phyloP scores from a whole-genome alignment of 352 stramenopile species.

The Globisporangium abappressorium region DNA sequence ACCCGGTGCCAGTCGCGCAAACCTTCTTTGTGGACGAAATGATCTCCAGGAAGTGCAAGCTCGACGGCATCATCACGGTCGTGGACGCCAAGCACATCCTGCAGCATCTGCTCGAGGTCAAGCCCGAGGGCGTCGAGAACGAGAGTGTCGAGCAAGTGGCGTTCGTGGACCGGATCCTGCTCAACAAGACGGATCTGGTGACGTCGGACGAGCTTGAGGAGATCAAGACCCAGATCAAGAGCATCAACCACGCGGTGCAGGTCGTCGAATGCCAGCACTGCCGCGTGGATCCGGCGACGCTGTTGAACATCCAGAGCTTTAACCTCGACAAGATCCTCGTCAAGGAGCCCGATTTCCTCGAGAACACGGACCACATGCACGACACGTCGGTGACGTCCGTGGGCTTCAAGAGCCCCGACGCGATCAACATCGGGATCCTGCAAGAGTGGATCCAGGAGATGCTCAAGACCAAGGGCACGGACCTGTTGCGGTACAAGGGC shows the following conservation, averaged over 20 bases:
- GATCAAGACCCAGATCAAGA: constrained; percentile 30
- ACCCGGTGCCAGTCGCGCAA: constrained; percentile 87
- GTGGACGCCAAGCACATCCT: constrained; percentile 94
- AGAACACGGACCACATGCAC: constrained; percentile 33
- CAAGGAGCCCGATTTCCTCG: constrained; percentile 52
- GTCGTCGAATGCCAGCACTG: constrained; percentile 57
- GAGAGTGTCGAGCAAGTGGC: constrained; percentile 95
- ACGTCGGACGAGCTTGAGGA: constrained; percentile 60
- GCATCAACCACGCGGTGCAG: constrained; percentile 50
- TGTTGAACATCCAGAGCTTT: constrained; percentile 51
- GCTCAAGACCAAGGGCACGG: constrained; percentile 81
- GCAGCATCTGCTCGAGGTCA: constrained; percentile 53
- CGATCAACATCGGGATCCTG: constrained; percentile 89
- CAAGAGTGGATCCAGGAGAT: constrained; percentile 96
- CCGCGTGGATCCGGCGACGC: constrained; percentile 31
- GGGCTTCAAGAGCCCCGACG: constrained; percentile 30
- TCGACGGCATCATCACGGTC: constrained; percentile 95
- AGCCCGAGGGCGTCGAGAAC: constrained; percentile 34
- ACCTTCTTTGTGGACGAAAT: constrained; percentile 93
- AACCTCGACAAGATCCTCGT: constrained; percentile 48
- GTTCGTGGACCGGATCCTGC: constrained; percentile 94
- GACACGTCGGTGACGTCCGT: constrained; percentile 44
- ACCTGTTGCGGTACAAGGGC: constrained; percentile 94
- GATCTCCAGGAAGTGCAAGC: constrained; percentile 63
- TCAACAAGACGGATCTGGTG: constrained; percentile 97